Evolutionary conservation across 257 asterid genomes (phyloP).

Genomic region (Salvia splendens): DNA sequence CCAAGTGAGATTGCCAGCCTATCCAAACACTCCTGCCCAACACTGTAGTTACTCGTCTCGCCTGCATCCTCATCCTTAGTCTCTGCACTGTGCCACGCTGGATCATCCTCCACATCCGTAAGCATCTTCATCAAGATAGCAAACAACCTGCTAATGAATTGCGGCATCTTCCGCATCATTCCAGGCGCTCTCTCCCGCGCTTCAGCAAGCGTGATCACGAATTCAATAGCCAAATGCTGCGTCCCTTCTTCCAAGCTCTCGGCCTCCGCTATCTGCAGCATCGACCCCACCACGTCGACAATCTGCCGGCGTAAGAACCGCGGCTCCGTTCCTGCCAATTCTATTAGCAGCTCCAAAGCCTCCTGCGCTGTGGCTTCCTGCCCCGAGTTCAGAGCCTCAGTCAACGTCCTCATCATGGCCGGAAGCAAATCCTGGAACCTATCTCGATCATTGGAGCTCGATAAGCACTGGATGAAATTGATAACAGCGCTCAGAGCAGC

Average conservation of each 20-base stretch:
- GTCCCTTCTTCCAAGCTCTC: constrained; percentile 92
- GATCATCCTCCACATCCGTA: constrained; percentile 86
- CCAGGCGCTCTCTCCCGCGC: constrained; percentile 99
- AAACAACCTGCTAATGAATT: constrained; percentile 77
- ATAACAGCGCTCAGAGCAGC: constrained; percentile 93
- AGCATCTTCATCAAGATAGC: constrained; percentile 82
- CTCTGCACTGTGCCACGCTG: constrained; percentile 90
- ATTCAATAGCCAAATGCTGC: constrained; percentile 87
- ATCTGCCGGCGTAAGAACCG: constrained; percentile 88
- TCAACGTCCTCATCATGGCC: constrained; percentile 90
- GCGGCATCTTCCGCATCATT: constrained; percentile 98
- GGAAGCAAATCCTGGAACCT: constrained; percentile 96
- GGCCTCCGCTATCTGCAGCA: constrained; percentile 95
- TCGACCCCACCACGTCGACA: constrained; percentile 88
- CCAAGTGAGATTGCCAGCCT: constrained; percentile 87
- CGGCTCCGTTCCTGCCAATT: constrained; percentile 92
- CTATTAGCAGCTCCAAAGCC: constrained; percentile 88
- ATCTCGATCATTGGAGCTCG: constrained; percentile 74
- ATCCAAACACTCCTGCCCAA: constrained; percentile 95
- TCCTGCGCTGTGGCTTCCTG: constrained; percentile 97
- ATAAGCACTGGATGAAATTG: constrained; percentile 81
- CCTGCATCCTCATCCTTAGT: constrained; percentile 95
- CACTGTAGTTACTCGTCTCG: constrained; percentile 83
- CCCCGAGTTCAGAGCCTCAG: constrained; percentile 79
- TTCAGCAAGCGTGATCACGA: constrained; percentile 90